Base-by-base conservation (phyloP, 1,139 yeast genomes). In the Yamadazyma mexicana region DNA sequence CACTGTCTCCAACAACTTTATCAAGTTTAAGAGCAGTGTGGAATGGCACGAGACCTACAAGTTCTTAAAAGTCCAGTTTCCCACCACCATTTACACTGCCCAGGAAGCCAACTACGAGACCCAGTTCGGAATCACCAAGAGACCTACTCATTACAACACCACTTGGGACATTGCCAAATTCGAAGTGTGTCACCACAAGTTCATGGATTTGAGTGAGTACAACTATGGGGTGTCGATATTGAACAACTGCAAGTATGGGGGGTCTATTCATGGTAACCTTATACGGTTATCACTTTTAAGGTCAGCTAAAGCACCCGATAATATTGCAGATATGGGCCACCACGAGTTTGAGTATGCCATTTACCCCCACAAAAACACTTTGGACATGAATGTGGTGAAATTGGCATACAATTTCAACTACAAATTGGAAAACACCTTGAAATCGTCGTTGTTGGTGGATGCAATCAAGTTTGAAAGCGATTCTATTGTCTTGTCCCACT, bases 151-250 rank as follows among this genome's bases (percentile, higher is more conserved):
- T 61, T 91, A 73, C 66, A 92, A 92, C 59, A 91, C 98, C 1
- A 69, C 88, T 1, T 91, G 98, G 98, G 98, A 91, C 56, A 84
- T 83, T 31, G 98, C 98, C 44, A 89, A 89, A 62, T 92, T 92
- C 62, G 98, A 92, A 63, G 96, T 89, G 16, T 87, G 96, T 52
- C 91, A 86, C 54, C 98, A 92, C 62, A 87, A 87, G 58, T 92
- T 88, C 67, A 91, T 94, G 58, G 98, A 92, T 58, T 81, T 87
- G 55, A 84, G 95, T 27, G 98, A 88, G 54, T 78, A 69, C 60
- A 79, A 78, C 46, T 89, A 87, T 56, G 98, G 98, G 54, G 95
- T 89, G n/a, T 76, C 95, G 0, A 64, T 92, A 18, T 60, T 92
- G 54, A 92, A 91, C 59, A 83, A 88, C 62, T 76, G 82, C 59